Evolutionary conservation across 495 filamentous ascomycete genomes (phyloP).

Genomic region (Penicillium antarcticum): DNA sequence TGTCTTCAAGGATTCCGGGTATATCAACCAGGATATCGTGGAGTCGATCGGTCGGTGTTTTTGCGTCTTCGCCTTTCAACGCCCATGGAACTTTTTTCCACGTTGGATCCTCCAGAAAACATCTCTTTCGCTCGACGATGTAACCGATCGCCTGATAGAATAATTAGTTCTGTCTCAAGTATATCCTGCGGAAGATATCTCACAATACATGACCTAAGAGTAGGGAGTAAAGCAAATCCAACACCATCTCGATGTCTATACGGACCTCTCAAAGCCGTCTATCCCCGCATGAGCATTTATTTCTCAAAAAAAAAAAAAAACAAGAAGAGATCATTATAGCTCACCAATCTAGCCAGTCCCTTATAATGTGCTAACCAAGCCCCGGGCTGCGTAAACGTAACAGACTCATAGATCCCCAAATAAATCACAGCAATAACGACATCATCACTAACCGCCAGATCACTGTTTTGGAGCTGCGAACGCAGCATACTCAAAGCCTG

Average conservation of each 20-base stretch:
- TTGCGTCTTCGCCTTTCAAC: conserved; percentile 6
- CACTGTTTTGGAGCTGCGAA: conserved; percentile 1
- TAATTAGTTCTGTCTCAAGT: not conserved
- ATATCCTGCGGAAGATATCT: not conserved
- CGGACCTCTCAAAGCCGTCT: conserved; percentile 17
- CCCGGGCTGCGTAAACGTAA: conserved; percentile 10
- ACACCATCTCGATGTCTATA: conserved; percentile 12
- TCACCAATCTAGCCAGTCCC: conserved; percentile 13
- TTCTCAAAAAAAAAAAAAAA: not conserved
- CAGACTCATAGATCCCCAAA: conserved; percentile 16
- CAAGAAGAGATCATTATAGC: not conserved
- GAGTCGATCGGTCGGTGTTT: conserved; percentile 3
- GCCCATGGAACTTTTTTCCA: conserved; percentile 21
- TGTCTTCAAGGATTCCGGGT: conserved; percentile 15
- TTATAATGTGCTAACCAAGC: conserved; percentile 19
- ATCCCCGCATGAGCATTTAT: not conserved
- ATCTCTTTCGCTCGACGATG: conserved; percentile 18
- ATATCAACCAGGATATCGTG: conserved; percentile 13
- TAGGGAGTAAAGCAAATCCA: conserved; percentile 5
- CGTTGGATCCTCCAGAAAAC: conserved; percentile 13
- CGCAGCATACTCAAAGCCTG: conserved; percentile 9
- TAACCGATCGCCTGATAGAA: conserved; percentile 3
- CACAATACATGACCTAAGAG: conserved; percentile 14
- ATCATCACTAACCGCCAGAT: conserved; percentile 6
- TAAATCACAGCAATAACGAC: conserved; percentile 12